phyloP scores from a whole-genome alignment of 2,329 filamentous ascomycete genomes.

The Colletotrichum magnum region DNA sequence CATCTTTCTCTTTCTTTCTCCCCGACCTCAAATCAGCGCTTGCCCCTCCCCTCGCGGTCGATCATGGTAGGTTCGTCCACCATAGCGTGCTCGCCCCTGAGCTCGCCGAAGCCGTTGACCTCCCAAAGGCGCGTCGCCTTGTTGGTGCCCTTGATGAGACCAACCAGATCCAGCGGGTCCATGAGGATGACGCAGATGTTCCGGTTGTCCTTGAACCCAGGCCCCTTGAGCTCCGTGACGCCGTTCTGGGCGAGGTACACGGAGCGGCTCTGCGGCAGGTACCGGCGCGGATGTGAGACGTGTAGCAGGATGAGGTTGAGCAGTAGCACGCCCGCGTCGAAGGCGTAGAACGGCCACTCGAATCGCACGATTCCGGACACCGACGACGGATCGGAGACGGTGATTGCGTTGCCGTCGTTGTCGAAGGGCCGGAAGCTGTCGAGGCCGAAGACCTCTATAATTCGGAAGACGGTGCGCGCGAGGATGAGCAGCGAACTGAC shows the following conservation, averaged over 20 bases:
- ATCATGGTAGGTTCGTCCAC: neutral
- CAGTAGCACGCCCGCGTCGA: slow-evolving; percentile 58
- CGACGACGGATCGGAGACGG: slow-evolving; percentile 40
- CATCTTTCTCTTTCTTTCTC: no score
- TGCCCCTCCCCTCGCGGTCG: neutral
- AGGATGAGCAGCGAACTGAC: slow-evolving; percentile 54
- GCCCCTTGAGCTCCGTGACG: slow-evolving; percentile 50
- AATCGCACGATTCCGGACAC: slow-evolving; percentile 55
- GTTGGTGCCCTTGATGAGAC: slow-evolving; percentile 39
- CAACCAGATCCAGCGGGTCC: slow-evolving; percentile 49
- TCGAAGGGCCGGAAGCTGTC: slow-evolving; percentile 45
- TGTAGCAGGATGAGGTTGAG: slow-evolving; percentile 57
- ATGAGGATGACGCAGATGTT: slow-evolving; percentile 42
- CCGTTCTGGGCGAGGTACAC: slow-evolving; percentile 57
- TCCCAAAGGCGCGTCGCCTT: slow-evolving; percentile 47
- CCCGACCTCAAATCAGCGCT: neutral
- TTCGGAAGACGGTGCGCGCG: slow-evolving; percentile 58
- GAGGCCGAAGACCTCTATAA: slow-evolving; percentile 58
- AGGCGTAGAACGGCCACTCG: slow-evolving; percentile 63
- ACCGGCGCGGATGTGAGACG: slow-evolving; percentile 54
- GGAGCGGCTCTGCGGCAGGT: slow-evolving; percentile 52
- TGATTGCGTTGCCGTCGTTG: slow-evolving; percentile 34
- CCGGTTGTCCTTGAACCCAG: slow-evolving; percentile 49
- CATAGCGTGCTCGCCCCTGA: neutral
- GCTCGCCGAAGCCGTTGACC: slow-evolving; percentile 14